phyloP scores from a whole-genome alignment of 495 filamentous ascomycete species.

The Aspergillus asperescens region DNA sequence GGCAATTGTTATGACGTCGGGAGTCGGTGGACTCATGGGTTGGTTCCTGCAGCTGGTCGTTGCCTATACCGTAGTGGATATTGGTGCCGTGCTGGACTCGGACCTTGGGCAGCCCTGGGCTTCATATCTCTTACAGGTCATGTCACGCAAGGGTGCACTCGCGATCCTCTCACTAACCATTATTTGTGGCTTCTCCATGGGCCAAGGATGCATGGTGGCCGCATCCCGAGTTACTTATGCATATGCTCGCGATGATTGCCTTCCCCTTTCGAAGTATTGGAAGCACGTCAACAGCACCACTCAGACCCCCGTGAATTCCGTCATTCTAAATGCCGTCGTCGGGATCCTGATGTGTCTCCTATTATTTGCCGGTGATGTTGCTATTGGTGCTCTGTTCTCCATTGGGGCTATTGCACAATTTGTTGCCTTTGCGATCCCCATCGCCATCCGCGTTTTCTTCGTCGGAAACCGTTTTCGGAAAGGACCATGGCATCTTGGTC shows the following conservation, averaged over 20 bases:
- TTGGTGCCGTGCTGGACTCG: constrained; percentile 54
- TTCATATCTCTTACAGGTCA: constrained; percentile 64
- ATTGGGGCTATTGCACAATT: constrained; percentile 73
- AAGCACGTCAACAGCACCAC: constrained; percentile 63
- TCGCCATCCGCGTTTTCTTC: constrained; percentile 69
- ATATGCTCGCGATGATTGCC: constrained; percentile 74
- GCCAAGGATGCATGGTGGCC: constrained; percentile 78
- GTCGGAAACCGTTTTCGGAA: constrained; percentile 63
- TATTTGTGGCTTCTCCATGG: constrained; percentile 74
- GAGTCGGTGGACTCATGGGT: constrained; percentile 61
- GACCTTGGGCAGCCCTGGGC: constrained; percentile 73
- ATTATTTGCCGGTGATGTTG: constrained; percentile 60
- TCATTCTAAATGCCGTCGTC: constrained; percentile 64
- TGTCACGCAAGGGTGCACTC: constrained; percentile 61
- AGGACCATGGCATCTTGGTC: constrained; percentile 72
- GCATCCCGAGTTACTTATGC: constrained; percentile 75
- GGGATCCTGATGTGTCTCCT: constrained; percentile 62
- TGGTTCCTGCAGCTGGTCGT: constrained; percentile 75
- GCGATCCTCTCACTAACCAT: constrained; percentile 66
- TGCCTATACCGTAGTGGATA: constrained; percentile 73
- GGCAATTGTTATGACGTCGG: constrained; percentile 70
- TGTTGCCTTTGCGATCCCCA: constrained; percentile 69
- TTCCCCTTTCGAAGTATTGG: constrained; percentile 59
- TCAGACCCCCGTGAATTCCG: constrained; percentile 71
- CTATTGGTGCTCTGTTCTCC: constrained; percentile 69